These are phyloP conservation scores for Backusella sp. DNA, from an alignment of 192 early-diverging fungal species.

Conservation along the genomic window DNA sequence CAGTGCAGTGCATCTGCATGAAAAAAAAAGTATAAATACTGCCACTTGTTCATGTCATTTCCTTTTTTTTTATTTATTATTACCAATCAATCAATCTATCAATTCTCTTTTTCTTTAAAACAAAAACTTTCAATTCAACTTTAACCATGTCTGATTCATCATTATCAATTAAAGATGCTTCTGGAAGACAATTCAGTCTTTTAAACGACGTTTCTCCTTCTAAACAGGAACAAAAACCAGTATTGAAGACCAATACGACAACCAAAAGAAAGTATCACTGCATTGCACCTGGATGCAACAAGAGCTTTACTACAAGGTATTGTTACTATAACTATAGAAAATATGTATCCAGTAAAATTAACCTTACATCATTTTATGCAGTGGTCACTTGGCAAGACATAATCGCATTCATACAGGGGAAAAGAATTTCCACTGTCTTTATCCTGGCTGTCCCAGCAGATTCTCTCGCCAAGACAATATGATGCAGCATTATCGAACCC, in stretches of 20 bases:
- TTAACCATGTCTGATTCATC: slow-evolving; percentile 13
- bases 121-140: background rate
- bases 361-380: slow-evolving; percentile 14
- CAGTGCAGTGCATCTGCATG: background rate
- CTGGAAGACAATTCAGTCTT: slow-evolving; percentile 51
- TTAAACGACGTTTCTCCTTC: slow-evolving; percentile 35
- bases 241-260: background rate
- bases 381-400: slow-evolving; percentile 82
- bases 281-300: slow-evolving; percentile 59
- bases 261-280: slow-evolving; percentile 67
- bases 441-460: slow-evolving; percentile 66
- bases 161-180: slow-evolving; percentile 52
- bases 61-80: slow-evolving; percentile 9
- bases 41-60: slow-evolving; percentile 5
- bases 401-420: slow-evolving; percentile 81
- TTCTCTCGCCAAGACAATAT: slow-evolving; percentile 86
- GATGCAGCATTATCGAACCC: slow-evolving; percentile 86
- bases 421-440: slow-evolving; percentile 72
- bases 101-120: background rate
- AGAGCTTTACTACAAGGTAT: slow-evolving; percentile 79
- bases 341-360: background rate
- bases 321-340: background rate
- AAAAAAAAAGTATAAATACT: background rate
- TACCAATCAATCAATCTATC: background rate
- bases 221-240: background rate